phyloP scores from a whole-genome alignment of 1,139 yeast genomes.

The Kodamaea plutei region DNA sequence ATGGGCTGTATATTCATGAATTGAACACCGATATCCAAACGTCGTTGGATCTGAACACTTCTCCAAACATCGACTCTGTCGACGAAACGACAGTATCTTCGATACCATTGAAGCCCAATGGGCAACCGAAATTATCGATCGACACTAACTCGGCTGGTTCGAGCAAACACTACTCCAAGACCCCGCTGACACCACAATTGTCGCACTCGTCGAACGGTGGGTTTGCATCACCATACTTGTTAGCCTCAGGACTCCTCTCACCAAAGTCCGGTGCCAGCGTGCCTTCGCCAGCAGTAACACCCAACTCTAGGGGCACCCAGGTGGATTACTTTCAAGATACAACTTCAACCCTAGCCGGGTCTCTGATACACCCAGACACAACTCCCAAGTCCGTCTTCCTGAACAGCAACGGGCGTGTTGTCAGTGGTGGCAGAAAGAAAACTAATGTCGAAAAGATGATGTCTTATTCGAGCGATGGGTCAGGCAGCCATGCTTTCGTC shows the following conservation, averaged over 20 bases:
- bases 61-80: constrained; percentile 30
- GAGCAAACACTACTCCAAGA: constrained; percentile 12
- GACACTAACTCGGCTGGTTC: constrained; percentile 25
- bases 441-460: constrained; percentile 27
- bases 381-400: constrained; percentile 24
- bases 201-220: constrained; percentile 31
- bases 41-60: constrained; percentile 13
- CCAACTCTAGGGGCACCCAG: background rate
- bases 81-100: constrained; percentile 30
- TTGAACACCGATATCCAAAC: constrained; percentile 14
- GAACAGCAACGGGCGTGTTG: constrained; percentile 22
- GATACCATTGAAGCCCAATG: constrained; percentile 9
- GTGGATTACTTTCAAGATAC: background rate
- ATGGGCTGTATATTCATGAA: constrained; percentile 16
- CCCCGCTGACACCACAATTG: constrained; percentile 31
- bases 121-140: constrained; percentile 28
- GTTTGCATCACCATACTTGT: constrained; percentile 56
- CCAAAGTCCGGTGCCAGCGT: constrained; percentile 34
- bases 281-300: constrained; percentile 4
- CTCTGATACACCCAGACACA: constrained; percentile 6
- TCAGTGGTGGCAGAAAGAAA: constrained; percentile 26
- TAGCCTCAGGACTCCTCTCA: constrained; percentile 54
- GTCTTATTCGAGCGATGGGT: constrained; percentile 42
- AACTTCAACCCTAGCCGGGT: constrained; percentile 1
- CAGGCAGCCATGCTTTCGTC: constrained; percentile 39